Evolutionary conservation across 2,329 filamentous ascomycete genomes (phyloP).

Genomic region (Cercospora beticola): DNA sequence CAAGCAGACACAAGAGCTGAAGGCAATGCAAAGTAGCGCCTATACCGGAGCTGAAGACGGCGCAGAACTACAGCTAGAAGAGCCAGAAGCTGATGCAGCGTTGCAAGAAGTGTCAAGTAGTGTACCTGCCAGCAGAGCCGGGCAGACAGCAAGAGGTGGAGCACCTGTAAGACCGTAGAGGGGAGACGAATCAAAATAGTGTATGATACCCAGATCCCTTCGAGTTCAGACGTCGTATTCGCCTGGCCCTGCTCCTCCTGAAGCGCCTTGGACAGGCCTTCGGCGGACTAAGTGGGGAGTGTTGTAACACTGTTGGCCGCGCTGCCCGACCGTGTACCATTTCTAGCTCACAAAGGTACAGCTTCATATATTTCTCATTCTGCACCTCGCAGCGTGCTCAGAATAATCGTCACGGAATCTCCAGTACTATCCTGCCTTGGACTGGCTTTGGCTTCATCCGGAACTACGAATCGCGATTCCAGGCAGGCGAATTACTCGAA

Average conservation of each 20-base stretch:
- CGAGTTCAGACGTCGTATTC: not conserved
- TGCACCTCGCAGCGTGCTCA: too few relatives aligned
- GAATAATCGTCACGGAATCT: not conserved
- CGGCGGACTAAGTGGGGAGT: too few relatives aligned
- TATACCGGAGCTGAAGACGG: conserved; percentile 41
- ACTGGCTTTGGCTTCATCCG: not conserved
- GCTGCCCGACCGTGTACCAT: too few relatives aligned
- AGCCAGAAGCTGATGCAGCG: conserved; percentile 36
- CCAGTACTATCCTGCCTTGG: not conserved
- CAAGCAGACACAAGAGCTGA: conserved; percentile 51
- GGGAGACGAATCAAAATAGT: not conserved
- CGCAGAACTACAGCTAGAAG: conserved; percentile 33
- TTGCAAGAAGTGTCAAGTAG: conserved; percentile 39
- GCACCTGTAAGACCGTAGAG: conserved; percentile 39
- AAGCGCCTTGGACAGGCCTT: not conserved
- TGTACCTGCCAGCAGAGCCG: conserved; percentile 36
- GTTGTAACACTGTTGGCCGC: too few relatives aligned
- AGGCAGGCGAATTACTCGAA: too few relatives aligned
- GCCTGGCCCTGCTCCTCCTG: not conserved
- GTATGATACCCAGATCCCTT: conserved; percentile 19
- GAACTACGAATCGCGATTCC: not conserved
- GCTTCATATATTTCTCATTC: too few relatives aligned
- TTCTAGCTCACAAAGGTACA: too few relatives aligned
- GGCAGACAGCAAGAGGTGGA: conserved; percentile 41
- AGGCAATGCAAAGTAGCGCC: conserved; percentile 50